A percentile compares a stretch with the other conserved stretches of the same genome.
Evolutionary conservation across 495 filamentous ascomycete species (phyloP).

Genomic region (Aspergillus bertholletiae): DNA sequence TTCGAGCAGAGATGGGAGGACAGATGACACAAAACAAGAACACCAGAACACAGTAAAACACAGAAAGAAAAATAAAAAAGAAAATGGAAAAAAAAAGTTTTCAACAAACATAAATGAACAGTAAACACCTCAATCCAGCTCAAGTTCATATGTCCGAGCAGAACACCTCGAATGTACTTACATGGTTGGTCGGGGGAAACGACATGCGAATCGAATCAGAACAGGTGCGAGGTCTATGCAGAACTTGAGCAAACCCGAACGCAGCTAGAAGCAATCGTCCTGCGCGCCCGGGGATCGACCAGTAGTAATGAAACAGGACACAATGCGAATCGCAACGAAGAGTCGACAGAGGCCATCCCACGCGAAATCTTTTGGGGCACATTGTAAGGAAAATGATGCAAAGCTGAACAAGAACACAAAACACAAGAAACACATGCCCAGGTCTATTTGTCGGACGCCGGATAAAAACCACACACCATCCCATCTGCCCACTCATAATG

Average conservation of each 20-base stretch:
- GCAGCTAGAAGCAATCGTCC: slow-evolving; percentile 7
- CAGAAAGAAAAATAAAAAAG: slow-evolving; percentile 15
- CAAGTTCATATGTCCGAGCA: slow-evolving; percentile 16
- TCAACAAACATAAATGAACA: too few species aligned
- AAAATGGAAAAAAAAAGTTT: slow-evolving; percentile 9
- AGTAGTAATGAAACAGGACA: slow-evolving; percentile 1
- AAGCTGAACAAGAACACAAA: slow-evolving; percentile 16
- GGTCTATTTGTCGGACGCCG: slow-evolving; percentile 46
- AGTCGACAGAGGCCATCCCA: slow-evolving; percentile 29
- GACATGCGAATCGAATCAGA: slow-evolving; percentile 14
- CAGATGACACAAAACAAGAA: slow-evolving; percentile 14
- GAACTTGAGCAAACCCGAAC: slow-evolving; percentile 13
- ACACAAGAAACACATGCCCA: slow-evolving; percentile 42
- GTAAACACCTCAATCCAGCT: slow-evolving; percentile 14
- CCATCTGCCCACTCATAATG: slow-evolving; percentile 35
- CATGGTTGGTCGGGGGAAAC: slow-evolving; percentile 16
- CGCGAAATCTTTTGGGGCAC: slow-evolving; percentile 13
- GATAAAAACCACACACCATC: slow-evolving; percentile 38
- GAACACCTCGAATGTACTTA: slow-evolving; percentile 23
- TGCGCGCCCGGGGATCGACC: slow-evolving; percentile 11
- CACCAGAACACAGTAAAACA: slow-evolving; percentile 14
- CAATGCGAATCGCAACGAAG: slow-evolving; percentile 17
- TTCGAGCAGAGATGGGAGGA: slow-evolving; percentile 6
- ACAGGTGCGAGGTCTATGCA: slow-evolving; percentile 19
- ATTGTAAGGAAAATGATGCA: slow-evolving; percentile 13